Percentiles rank a stretch among this genome's conserved stretches.
Conservation (phyloP, 1,284 basidiomycete species). For the Pisolithus thermaeus region DNA sequence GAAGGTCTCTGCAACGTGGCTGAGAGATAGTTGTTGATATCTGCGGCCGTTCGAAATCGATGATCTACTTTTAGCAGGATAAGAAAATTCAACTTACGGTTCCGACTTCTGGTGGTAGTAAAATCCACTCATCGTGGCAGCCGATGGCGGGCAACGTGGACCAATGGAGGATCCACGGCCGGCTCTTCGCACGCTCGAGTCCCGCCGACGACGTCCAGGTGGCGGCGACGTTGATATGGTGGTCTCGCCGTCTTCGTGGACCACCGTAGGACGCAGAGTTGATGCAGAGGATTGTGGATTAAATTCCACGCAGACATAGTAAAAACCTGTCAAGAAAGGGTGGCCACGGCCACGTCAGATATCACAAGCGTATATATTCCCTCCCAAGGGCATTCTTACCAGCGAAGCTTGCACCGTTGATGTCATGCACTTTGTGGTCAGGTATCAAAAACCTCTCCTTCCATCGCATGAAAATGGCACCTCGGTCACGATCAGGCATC, state of each 20-base stretch:
- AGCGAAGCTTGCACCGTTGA: constrained; percentile 93
- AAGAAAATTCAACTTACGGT: constrained; percentile 49
- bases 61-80: constrained; percentile 4
- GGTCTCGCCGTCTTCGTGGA: constrained; percentile 27
- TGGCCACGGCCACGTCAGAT: constrained; percentile 1
- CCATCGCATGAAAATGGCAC: constrained; percentile 91
- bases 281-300: constrained; percentile 47
- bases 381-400: constrained; percentile 43
- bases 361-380: not conserved
- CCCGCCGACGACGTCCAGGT: constrained; percentile 36
- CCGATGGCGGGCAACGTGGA: constrained; percentile 36
- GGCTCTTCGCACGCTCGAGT: constrained; percentile 38
- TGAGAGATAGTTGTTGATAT: constrained; percentile 61
- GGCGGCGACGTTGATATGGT: constrained; percentile 20
- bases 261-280: constrained; percentile 19
- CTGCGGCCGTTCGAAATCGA: constrained; percentile 28
- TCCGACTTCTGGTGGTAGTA: constrained; percentile 92
- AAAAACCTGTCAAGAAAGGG: constrained; percentile 55
- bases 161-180: constrained; percentile 35
- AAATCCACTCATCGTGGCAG: constrained; percentile 81
- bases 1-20: constrained; percentile 49
- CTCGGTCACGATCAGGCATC: constrained; percentile 67
- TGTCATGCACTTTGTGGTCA: constrained; percentile 89
- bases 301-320: constrained; percentile 81
- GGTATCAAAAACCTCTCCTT: constrained; percentile 96